A percentile compares a stretch with the other conserved stretches of the same genome.
Evolutionary conservation across 345 rosid species (phyloP).

Genomic region (Camelina neglecta): DNA sequence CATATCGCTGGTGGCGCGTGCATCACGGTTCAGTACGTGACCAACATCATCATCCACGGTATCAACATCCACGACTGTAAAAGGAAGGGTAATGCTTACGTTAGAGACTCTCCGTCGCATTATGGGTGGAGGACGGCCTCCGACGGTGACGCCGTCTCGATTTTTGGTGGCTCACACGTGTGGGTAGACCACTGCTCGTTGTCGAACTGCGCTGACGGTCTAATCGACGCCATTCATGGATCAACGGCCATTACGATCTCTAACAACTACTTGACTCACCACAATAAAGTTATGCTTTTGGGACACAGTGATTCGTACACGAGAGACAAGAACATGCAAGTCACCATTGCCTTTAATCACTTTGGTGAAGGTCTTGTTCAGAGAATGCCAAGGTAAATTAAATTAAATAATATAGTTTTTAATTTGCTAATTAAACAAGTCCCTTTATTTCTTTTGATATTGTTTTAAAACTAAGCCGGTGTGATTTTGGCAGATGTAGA

Average conservation of each 20-base stretch:
- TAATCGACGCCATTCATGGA: conserved; percentile 65
- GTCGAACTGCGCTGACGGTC: conserved; percentile 62
- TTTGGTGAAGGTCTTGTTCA: conserved; percentile 75
- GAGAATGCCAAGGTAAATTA: conserved; percentile 68
- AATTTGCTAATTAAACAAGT: not conserved
- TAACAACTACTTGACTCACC: conserved; percentile 61
- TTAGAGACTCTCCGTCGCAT: conserved; percentile 64
- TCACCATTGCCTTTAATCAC: conserved; percentile 73
- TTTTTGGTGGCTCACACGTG: conserved; percentile 67
- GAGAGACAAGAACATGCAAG: conserved; percentile 69
- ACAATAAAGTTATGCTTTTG: conserved; percentile 67
- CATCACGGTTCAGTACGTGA: conserved; percentile 67
- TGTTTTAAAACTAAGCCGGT: not conserved
- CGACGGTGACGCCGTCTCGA: conserved; percentile 65
- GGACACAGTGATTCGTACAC: conserved; percentile 65
- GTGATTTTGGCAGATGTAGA: conserved; percentile 51
- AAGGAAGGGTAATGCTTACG: conserved; percentile 63
- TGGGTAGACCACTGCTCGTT: conserved; percentile 74
- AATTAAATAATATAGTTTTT: not conserved
- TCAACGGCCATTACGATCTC: conserved; percentile 68
- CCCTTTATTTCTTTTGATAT: not conserved
- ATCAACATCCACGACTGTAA: conserved; percentile 63
- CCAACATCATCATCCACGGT: conserved; percentile 62
- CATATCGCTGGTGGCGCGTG: conserved; percentile 69
- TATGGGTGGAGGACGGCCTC: conserved; percentile 69